Base-by-base conservation (phyloP, 345 rosid genomes). In the Corchorus olitorius region DNA sequence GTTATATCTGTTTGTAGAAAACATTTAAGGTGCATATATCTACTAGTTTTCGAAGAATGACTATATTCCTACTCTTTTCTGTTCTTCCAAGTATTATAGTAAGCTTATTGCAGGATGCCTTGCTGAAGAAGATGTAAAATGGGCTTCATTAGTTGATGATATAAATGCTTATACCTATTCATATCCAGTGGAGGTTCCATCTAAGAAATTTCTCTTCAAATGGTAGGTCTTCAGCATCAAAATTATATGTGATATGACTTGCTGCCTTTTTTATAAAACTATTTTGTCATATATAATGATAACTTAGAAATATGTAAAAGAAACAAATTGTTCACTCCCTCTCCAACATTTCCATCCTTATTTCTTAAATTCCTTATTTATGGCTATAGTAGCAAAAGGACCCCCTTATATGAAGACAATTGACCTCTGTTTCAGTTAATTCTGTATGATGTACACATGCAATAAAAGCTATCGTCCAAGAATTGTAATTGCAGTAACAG, bases 141-240 rank as follows among this genome's bases (percentile, higher is more conserved):
- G 86, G 89, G 87, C 78, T 56, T 79, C 98, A 39, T 37, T 84
- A 68, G 86, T 89, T 75, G 99, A 95, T 86, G 94, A 92, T 53
- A 87, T 87, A 64, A 95, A 95, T 86, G 93, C 98, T 60, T 95
- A 89, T 79, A 78, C 97, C 71, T 93, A 91, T 80, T 79, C 84
- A 76, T 95, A 93, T 64, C 99, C 98, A 6, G 20, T 80, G 62
- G 90, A 87, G 53, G 77, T 80, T 74, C 94, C 94, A 45, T 86
- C 96, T 64, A 78, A 88, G 79, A 90, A 90, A 60, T 86, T 93
- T 61, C 70, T 79, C 79, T 93, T 94, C 85, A 90, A 90, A 84
- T 94, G 98, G 98, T 94, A 76, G 43, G 85, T 72, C 16, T 70
- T 66, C 70, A 20, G 75, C 77, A 13, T 68, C 63, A 50, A 22